Base-by-base conservation (phyloP, 139 green algal genomes). In the Spirogloea muscicola region DNA sequence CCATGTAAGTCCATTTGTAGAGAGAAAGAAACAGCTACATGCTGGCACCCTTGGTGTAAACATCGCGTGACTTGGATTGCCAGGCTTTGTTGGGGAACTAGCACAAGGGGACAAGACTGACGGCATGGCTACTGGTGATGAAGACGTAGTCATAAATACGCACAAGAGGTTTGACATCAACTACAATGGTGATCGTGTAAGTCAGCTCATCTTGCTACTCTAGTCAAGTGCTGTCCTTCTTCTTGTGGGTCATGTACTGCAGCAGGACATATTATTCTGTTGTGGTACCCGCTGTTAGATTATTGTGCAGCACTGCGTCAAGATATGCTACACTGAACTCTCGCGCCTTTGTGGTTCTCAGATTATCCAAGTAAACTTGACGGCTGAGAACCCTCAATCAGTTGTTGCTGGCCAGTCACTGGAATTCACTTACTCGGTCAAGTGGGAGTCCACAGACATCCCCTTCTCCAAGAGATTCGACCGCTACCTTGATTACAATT, bases 291-390 rank as follows among this genome's bases (percentile, higher is more conserved):
- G n/a, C n/a, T n/a, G n/a, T n/a, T n/a, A n/a, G n/a, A n/a, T n/a
- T n/a, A n/a, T n/a, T n/a, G n/a, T n/a, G n/a, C n/a, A n/a, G n/a
- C n/a, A n/a, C n/a, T n/a, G n/a, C n/a, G n/a, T n/a, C n/a, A n/a
- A n/a, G n/a, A n/a, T n/a, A n/a, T n/a, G n/a, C n/a, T n/a, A n/a
- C n/a, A n/a, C n/a, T n/a, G n/a, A n/a, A n/a, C n/a, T n/a, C n/a
- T n/a, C n/a, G n/a, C n/a, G n/a, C n/a, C n/a, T n/a, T n/a, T n/a
- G n/a, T n/a, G n/a, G n/a, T n/a, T n/a, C n/a, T 1, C 75, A 82
- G 90, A 93, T 97, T 77, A 96, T 98, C 61, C 87, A 96, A 52
- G 91, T 98, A n/a, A 97, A 98, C 84, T 81, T 98, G 49, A 96
- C 91, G 3, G 87, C 82, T 6, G 89, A 91, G 51, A 79, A 84